Conservation (phyloP, 768 basidiomycete species). For the Mycena olivaceomarginata region DNA sequence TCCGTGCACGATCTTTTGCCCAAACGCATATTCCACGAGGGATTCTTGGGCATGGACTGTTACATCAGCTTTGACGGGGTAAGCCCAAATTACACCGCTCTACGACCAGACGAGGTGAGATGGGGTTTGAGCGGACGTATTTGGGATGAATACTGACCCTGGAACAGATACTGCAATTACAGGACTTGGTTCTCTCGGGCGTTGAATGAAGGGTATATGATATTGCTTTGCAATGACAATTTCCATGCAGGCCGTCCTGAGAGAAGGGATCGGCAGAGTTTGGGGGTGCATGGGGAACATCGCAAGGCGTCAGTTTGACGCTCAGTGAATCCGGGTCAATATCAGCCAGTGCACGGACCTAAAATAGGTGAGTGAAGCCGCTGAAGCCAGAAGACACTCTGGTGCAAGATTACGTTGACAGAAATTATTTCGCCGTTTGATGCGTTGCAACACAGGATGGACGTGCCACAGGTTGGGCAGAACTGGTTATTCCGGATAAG, state of each 20-base stretch:
- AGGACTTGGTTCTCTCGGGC: conserved; percentile 13
- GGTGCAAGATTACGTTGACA: conserved; percentile 18
- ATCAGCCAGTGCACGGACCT: conserved; percentile 23
- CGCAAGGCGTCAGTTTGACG: neutral
- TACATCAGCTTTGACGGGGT: conserved; percentile 9
- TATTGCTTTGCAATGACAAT: conserved; percentile 24
- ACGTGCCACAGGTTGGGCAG: conserved; percentile 33
- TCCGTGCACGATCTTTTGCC: conserved; percentile 9
- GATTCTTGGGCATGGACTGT: conserved; percentile 6
- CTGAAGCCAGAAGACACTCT: neutral
- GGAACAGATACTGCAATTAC: conserved; percentile 36
- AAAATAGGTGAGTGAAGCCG: neutral
- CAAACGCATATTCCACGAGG: conserved; percentile 24
- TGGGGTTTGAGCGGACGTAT: neutral
- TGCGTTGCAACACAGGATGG: conserved; percentile 22
- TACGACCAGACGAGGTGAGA: neutral
- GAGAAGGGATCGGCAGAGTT: neutral
- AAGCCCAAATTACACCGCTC: conserved; percentile 23
- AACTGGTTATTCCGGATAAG: neutral
- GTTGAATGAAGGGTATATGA: conserved; percentile 21
- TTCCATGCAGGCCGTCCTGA: conserved; percentile 10
- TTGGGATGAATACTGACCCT: conserved; percentile 5
- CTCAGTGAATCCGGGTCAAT: conserved; percentile 12
- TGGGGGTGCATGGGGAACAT: neutral
- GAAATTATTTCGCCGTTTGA: neutral